Evolutionary conservation across 768 basidiomycete species (phyloP).

Genomic region (Agaricus subrufescens): DNA sequence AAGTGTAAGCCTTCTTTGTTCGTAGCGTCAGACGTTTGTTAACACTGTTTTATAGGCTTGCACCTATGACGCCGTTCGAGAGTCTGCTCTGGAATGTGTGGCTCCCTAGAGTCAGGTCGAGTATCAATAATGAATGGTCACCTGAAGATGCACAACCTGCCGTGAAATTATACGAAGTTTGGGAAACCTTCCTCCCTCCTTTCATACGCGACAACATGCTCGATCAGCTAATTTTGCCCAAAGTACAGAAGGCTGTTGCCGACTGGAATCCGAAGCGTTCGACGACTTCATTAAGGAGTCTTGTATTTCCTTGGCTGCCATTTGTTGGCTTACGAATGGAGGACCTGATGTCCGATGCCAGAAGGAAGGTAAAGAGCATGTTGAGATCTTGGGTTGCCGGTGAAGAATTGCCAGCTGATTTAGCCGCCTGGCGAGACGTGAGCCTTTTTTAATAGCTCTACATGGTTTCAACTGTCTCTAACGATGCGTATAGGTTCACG

Average conservation of each 20-base stretch:
- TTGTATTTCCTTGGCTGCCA: slow-evolving; percentile 96
- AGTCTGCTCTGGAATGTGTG: slow-evolving; percentile 92
- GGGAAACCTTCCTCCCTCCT: slow-evolving; percentile 81
- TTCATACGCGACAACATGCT: slow-evolving; percentile 95
- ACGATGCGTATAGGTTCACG: slow-evolving; percentile 56
- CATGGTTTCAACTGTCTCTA: slow-evolving; percentile 1
- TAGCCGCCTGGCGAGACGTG: slow-evolving; percentile 80
- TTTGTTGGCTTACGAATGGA: slow-evolving; percentile 81
- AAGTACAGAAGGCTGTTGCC: slow-evolving; percentile 77
- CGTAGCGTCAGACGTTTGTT: not conserved
- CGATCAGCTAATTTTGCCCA: slow-evolving; percentile 93
- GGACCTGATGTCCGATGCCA: slow-evolving; percentile 80
- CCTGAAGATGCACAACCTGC: slow-evolving; percentile 69
- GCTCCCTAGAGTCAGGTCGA: slow-evolving; percentile 91
- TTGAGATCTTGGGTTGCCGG: slow-evolving; percentile 70
- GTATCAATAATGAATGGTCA: slow-evolving; percentile 93
- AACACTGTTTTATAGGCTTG: slow-evolving; percentile 34
- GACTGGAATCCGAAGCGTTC: slow-evolving; percentile 74
- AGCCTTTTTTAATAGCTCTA: slow-evolving; percentile 18
- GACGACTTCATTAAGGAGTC: slow-evolving; percentile 58
- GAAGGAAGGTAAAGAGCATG: slow-evolving; percentile 76
- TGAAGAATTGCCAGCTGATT: slow-evolving; percentile 72
- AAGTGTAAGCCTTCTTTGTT: slow-evolving; percentile 16
- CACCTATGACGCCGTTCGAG: slow-evolving; percentile 91
- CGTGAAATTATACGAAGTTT: slow-evolving; percentile 80